Percentiles rank a stretch among this genome's conserved stretches.
Conservation (phyloP, 2,329 filamentous ascomycete genomes). For the Blastomyces silverae region DNA sequence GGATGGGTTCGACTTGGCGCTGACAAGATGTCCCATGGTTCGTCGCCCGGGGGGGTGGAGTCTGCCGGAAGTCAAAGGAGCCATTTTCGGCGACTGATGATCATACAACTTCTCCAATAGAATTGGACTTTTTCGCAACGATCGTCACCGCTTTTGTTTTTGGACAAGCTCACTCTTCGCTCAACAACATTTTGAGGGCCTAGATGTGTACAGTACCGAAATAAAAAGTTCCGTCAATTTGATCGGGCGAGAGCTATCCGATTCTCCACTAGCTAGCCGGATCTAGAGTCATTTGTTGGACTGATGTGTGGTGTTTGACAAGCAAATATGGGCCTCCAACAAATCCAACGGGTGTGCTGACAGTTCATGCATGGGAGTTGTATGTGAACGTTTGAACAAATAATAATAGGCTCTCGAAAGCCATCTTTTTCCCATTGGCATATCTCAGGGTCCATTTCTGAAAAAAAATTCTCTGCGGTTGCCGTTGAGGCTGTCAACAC, state of each 20-base stretch:
- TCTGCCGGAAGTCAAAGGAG: conserved; percentile 13
- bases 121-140: background rate
- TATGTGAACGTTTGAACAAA: background rate
- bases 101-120: conserved; percentile 5
- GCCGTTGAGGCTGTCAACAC: background rate
- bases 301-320: background rate
- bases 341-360: background rate
- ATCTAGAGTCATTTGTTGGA: background rate
- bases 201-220: too few relatives aligned
- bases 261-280: background rate
- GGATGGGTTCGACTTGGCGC: conserved; percentile 4
- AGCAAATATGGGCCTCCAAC: background rate
- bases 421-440: background rate
- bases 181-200: background rate
- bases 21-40: conserved; percentile 10
- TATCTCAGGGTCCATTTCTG: background rate
- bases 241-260: background rate
- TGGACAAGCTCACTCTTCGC: background rate
- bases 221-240: background rate
- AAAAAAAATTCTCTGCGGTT: background rate
- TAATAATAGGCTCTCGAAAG: background rate
- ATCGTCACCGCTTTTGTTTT: background rate
- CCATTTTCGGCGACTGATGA: background rate
- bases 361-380: background rate
- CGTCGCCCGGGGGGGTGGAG: background rate